These are phyloP conservation scores for Fallopia convolvulus DNA, from an alignment of 148 eudicot species.

Conservation along the genomic window DNA sequence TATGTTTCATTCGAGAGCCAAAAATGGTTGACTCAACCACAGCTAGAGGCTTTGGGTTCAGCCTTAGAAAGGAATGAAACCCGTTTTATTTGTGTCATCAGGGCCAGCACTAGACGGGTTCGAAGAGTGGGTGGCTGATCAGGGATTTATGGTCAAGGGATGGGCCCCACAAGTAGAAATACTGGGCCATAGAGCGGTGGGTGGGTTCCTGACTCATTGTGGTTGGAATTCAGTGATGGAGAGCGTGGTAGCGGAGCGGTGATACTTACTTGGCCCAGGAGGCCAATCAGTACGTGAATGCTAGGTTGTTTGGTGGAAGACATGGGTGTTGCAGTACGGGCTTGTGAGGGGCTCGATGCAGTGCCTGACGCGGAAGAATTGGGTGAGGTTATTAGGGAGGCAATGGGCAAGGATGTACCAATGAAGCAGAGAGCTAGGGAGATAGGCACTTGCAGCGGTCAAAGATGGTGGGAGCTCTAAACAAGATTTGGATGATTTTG, in stretches of 20 bases:
- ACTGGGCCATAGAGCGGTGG: conserved; percentile 34
- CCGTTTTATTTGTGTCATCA: no score
- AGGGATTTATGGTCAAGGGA: background rate
- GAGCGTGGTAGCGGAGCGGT: conserved; percentile 24
- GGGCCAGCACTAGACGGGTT: conserved; percentile 17
- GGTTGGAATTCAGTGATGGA: conserved; percentile 55
- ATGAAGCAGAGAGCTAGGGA: conserved; percentile 24
- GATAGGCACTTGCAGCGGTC: conserved; percentile 28
- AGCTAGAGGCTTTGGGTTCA: background rate
- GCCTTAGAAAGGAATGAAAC: background rate
- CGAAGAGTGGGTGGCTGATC: background rate
- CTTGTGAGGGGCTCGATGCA: background rate
- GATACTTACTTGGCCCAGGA: conserved; percentile 14
- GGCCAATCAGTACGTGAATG: conserved; percentile 3
- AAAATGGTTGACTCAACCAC: background rate
- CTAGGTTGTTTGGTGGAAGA: background rate
- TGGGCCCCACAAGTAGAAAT: conserved; percentile 24
- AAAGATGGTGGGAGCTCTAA: background rate
- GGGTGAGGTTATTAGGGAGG: background rate
- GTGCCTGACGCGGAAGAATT: background rate
- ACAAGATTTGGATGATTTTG: conserved; percentile 10
- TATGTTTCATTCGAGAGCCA: background rate
- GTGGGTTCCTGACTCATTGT: conserved; percentile 43
- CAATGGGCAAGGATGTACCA: background rate
- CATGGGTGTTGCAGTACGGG: background rate